phyloP scores from a whole-genome alignment of 2,329 filamentous ascomycete genomes.

The Escovopsis sp. region DNA sequence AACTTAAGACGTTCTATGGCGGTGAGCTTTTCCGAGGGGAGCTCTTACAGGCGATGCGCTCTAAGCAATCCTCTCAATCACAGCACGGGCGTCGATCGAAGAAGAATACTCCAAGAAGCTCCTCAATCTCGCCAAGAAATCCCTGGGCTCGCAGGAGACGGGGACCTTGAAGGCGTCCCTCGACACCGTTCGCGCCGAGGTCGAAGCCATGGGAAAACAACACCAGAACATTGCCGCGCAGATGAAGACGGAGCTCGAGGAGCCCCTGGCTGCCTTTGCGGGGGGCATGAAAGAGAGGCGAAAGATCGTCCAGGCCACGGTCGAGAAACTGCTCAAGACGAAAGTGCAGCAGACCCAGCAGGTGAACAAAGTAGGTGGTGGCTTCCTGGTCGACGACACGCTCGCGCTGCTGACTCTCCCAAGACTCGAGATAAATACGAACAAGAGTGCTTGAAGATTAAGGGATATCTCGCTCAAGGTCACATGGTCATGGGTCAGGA shows the following conservation, averaged over 20 bases:
- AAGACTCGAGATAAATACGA: slow-evolving; percentile 87
- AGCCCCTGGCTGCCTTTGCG: slow-evolving; percentile 79
- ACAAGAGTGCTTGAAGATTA: slow-evolving; percentile 95
- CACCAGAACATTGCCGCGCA: slow-evolving; percentile 81
- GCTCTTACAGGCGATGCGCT: background rate
- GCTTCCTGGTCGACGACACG: background rate
- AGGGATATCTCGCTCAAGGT: slow-evolving; percentile 93
- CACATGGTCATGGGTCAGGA: slow-evolving; percentile 99
- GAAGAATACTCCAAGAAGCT: slow-evolving; percentile 92
- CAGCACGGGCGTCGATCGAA: slow-evolving; percentile 82
- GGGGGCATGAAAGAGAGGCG: slow-evolving; percentile 92
- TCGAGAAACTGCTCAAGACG: slow-evolving; percentile 85
- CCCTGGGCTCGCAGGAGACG: slow-evolving; percentile 73
- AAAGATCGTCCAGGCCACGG: slow-evolving; percentile 88
- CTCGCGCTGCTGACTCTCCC: background rate
- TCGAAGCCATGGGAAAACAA: slow-evolving; percentile 87
- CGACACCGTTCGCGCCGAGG: slow-evolving; percentile 75
- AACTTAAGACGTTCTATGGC: slow-evolving; percentile 80
- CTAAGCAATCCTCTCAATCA: background rate
- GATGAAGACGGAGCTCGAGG: slow-evolving; percentile 93
- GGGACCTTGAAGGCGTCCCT: slow-evolving; percentile 74
- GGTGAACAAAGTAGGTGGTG: slow-evolving; percentile 66
- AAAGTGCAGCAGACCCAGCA: slow-evolving; percentile 83
- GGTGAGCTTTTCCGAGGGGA: slow-evolving; percentile 32
- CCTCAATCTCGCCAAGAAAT: slow-evolving; percentile 70